Conservation (phyloP, 495 filamentous ascomycete species). For the Penicillium lagena region DNA sequence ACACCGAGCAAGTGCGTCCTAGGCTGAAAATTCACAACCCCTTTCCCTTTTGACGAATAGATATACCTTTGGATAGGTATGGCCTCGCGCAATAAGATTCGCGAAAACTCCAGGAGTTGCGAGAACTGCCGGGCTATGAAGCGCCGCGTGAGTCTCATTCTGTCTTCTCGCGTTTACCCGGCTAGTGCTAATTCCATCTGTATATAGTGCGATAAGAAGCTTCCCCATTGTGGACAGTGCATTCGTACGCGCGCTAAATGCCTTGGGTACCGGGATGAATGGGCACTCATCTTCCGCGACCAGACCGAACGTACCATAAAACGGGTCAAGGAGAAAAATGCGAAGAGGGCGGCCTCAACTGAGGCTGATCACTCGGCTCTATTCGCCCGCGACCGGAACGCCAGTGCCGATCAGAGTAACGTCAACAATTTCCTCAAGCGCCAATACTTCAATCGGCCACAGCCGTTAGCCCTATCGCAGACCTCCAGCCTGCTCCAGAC, state of each 20-base stretch:
- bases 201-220: not conserved
- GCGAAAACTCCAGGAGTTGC: not conserved
- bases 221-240: not conserved
- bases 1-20: too few relatives aligned
- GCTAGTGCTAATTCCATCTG: not conserved
- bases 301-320: not conserved
- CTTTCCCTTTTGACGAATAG: too few relatives aligned
- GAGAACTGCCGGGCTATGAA: not conserved
- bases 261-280: not conserved
- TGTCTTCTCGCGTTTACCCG: not conserved
- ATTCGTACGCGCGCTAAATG: not conserved
- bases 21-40: too few relatives aligned
- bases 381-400: constrained; percentile 1
- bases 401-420: constrained; percentile 17
- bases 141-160: not conserved
- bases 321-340: not conserved
- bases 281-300: not conserved
- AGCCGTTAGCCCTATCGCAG: not conserved
- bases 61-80: too few relatives aligned
- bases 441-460: not conserved
- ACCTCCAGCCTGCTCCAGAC: not conserved
- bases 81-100: not conserved
- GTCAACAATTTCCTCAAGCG: constrained; percentile 25
- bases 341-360: not conserved
- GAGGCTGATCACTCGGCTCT: not conserved